Evolutionary conservation across 306 rosid genomes (phyloP), one percentile per base, ranked within the genome.

Genomic region (Dicorynia guianensis): DNA sequence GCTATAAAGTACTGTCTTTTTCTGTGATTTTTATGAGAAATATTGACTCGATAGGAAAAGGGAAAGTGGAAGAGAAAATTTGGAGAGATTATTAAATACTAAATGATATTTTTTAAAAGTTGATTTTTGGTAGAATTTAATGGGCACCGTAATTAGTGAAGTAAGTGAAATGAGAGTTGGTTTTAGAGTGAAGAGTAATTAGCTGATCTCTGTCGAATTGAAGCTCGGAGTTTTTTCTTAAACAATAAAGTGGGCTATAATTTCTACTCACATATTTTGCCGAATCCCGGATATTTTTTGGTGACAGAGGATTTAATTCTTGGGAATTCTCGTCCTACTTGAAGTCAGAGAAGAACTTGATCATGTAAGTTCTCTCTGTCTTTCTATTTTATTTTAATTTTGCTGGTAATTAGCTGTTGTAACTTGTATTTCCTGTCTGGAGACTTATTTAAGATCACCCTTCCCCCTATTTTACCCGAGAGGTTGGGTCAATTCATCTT

Each of bases 401-500:
- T 13, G 3, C 14, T 39, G 1, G 49, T 17, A 19, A 19, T 71
- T 40, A 42, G 38, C 72, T 49, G 13, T 56, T 25, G 62, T 25
- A 13, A 19, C 13, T 55, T 65, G 35, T 66, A 53, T 82, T 77
- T 71, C 18, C 11, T 52, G 40, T 14, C 11, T 52, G 40, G 44
- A 73, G 73, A 47, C 69, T 65, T 10, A 71, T 69, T 75, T 77
- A 53, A 61, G 13, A 38, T 44, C 8, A 63, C 36, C 72, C 49
- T 65, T 4, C 47, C 63, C 70, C 83, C 63, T 15, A 70, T 68
- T 79, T 36, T 79, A 3, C 42, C 46, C 57, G 63, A 56, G 70
- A 68, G 56, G 12, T 74, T 78, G 25, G 56, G 15, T 11, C n/a
- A 14, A 14, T 18, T 62, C 13, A 25, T 40, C 46, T 55, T 15